phyloP scores from a whole-genome alignment of 2,329 filamentous ascomycete species.

The Fusarium duplospermum region DNA sequence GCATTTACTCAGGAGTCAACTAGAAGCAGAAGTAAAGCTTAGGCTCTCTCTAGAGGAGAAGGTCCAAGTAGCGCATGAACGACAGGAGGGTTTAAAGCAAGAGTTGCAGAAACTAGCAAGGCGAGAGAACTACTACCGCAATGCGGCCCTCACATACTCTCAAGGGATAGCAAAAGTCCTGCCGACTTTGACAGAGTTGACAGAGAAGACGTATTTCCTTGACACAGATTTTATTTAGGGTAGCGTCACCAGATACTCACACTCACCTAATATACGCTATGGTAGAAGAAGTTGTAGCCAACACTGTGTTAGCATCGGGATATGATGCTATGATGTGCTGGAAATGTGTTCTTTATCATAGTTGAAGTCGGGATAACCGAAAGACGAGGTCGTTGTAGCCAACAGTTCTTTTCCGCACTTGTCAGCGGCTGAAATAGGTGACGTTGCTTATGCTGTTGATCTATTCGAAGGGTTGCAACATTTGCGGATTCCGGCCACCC shows the following conservation, averaged over 20 bases:
- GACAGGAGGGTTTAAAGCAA: not conserved
- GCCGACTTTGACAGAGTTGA: not conserved
- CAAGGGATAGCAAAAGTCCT: slow-evolving; percentile 12
- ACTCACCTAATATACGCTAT: too few relatives aligned
- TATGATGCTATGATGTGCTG: too few relatives aligned
- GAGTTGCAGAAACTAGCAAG: slow-evolving; percentile 4
- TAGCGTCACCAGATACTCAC: not conserved
- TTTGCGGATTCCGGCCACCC: not conserved
- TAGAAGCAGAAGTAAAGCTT: not conserved
- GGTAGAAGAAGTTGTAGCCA: not conserved
- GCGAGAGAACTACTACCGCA: slow-evolving; percentile 9
- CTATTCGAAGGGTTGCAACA: not conserved
- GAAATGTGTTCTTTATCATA: too few relatives aligned
- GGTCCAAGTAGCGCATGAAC: not conserved
- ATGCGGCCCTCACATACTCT: slow-evolving; percentile 10
- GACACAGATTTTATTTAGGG: not conserved
- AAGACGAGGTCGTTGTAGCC: too few relatives aligned
- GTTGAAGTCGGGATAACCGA: too few relatives aligned
- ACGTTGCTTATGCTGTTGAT: not conserved
- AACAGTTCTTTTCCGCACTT: not conserved
- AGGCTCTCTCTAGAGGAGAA: slow-evolving; percentile 1
- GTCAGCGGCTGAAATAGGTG: too few relatives aligned
- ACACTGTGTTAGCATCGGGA: too few relatives aligned
- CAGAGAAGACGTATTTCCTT: not conserved
- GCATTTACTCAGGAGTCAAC: not conserved